A percentile compares a stretch with the other conserved stretches of the same genome.
Conservation (phyloP, 2,329 filamentous ascomycete species). For the Acephala macrosclerotiorum region DNA sequence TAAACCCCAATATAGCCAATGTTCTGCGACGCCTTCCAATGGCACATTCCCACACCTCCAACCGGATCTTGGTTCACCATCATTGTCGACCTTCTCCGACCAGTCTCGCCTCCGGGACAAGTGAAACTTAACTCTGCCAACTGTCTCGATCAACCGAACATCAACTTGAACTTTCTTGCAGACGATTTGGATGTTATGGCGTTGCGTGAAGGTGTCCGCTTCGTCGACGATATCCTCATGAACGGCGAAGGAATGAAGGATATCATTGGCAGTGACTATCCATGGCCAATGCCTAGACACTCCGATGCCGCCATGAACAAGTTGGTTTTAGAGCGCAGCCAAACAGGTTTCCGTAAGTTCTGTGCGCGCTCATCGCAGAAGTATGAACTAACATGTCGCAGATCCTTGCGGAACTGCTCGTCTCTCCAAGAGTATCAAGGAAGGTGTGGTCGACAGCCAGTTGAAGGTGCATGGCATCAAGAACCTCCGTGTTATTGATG, state of each 20-base stretch:
- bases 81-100: conserved; percentile 59
- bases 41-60: conserved; percentile 52
- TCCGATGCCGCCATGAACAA: conserved; percentile 63
- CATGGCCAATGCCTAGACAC: conserved; percentile 65
- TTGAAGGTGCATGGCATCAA: conserved; percentile 57
- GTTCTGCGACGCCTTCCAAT: conserved; percentile 59
- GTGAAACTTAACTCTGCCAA: conserved; percentile 51
- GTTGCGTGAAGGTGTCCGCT: conserved; percentile 48
- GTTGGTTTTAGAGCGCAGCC: conserved; percentile 62
- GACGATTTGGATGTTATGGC: conserved; percentile 60
- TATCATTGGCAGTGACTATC: conserved; percentile 60
- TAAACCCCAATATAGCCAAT: conserved; percentile 46
- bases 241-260: conserved; percentile 64
- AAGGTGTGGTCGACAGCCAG: conserved; percentile 58
- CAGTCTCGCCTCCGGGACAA: conserved; percentile 51
- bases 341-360: conserved; percentile 58
- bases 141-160: conserved; percentile 65
- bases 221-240: conserved; percentile 57
- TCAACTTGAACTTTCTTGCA: conserved; percentile 44
- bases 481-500: conserved; percentile 62
- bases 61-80: conserved; percentile 62
- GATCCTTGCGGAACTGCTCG: conserved; percentile 63
- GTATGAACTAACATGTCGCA: conserved; percentile 21
- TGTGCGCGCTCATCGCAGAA: not conserved
- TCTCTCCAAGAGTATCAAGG: conserved; percentile 56